Base-by-base conservation (phyloP, 208 protist genomes). In the Leishmania guyanensis region DNA sequence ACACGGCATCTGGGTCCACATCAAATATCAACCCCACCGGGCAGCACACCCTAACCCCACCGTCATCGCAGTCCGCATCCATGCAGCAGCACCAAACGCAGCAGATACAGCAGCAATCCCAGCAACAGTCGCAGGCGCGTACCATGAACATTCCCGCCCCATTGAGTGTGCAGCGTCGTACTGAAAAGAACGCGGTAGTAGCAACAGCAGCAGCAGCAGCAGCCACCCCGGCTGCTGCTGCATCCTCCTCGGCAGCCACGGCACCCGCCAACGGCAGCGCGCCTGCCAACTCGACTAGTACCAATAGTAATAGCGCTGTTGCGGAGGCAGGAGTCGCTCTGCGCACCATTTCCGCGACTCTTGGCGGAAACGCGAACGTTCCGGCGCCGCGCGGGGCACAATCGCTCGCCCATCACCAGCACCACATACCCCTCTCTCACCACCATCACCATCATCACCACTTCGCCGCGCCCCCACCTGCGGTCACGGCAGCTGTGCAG, bases 371-470 rank as follows among this genome's bases (percentile, higher is more conserved):
- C 39, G 48, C 77, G 51, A 36, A 53, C 8, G 64, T 85, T 10
- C 64, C 82, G 33, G 82, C 77, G 12, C 71, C 60, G n/a, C 82
- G 82, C 65, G 72, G 72, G 26, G 50, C 65, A 46, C 82, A 82
- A 65, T 56, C 78, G 17, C 65, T 64, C 12, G 65, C 68, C 16
- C 84, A 84, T 53, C 84, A 84, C 68, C 64, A 86, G 53, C 86
- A 87, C 39, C 82, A 87, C 79, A 65, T 86, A 64, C 77, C 70
- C 66, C 53, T 82, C 62, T 29, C 62, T 1, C 80, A 88, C 43
- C 84, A 85, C 56, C 84, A 87, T 33, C 84, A 87, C 51, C 78
- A 87, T 62, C 81, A 86, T 58, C 85, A 85, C 75, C 72, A 78
- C 33, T 70, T 77, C 43, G 43, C 71, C 50, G 50, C 46, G 5